Base-by-base conservation (phyloP, 306 rosid genomes). In the Mimosa bimucronata region DNA sequence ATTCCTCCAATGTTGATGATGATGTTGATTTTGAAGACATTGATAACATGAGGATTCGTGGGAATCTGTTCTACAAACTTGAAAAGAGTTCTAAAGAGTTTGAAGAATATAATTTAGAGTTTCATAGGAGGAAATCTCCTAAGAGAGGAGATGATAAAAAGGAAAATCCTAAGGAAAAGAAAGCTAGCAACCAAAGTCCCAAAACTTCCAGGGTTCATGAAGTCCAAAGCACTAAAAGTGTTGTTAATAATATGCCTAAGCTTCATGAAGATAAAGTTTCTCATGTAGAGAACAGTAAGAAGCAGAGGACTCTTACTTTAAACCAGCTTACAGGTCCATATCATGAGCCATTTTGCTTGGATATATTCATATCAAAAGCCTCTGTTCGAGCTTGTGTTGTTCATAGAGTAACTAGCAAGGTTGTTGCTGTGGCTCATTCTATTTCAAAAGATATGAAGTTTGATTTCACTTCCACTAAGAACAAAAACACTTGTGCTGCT, bases 321-420 rank as follows among this genome's bases (percentile, higher is more conserved):
- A 84, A 88, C 77, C 90, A 87, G 83, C 89, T 91, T 60, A 92
- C 97, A 0, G 93, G 84, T 62, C 97, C 97, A 73, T 95, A 84
- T 83, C 97, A 95, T 9, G 92, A 92, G 85, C 97, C 98, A 1
- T 93, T 95, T 85, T 95, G 96, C 82, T 82, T 93, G 77, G 98
- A 95, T 79, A 91, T 95, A 67, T 95, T 52, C 90, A 83, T 92
- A 79, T 95, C 99, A 23, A 95, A 89, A 66, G 97, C 91, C 7
- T 93, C 98, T 15, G 92, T 93, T 48, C 95, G 97, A 28, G 98
- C 97, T 40, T 92, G 98, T 64, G 66, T 93, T 69, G 84, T 93
- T 82, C 96, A 95, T 79, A 87, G 96, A 38, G 86, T 68, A 76
- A 91, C 96, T 28, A 95, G 97, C 85, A 91, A 88, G 87, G 99